Conservation (phyloP, 2,329 filamentous ascomycete species). For the Chaetomium strumarium region DNA sequence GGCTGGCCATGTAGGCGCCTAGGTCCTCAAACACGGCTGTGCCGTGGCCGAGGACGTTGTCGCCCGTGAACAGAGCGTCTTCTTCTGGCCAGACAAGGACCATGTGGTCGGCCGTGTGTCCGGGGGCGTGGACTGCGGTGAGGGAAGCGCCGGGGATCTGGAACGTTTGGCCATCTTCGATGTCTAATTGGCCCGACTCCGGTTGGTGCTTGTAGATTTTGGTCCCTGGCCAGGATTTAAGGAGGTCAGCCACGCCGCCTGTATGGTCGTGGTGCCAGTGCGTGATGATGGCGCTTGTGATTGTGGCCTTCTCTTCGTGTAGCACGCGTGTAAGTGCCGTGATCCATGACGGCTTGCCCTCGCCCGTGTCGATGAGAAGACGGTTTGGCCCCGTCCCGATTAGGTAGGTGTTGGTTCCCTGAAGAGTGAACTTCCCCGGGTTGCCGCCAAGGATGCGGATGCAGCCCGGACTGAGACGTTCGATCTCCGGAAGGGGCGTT, state of each 20-base stretch:
- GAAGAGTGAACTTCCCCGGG: slow-evolving; percentile 71
- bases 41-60: slow-evolving; percentile 69
- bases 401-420: slow-evolving; percentile 92
- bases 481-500: slow-evolving; percentile 62
- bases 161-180: slow-evolving; percentile 46
- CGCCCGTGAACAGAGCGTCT: slow-evolving; percentile 65
- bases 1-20: slow-evolving; percentile 51
- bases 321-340: slow-evolving; percentile 59
- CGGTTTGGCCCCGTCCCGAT: slow-evolving; percentile 68
- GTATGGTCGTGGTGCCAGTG: slow-evolving; percentile 92
- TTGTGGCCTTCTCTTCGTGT: slow-evolving; percentile 57
- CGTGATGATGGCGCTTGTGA: slow-evolving; percentile 70
- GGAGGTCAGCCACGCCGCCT: slow-evolving; percentile 66
- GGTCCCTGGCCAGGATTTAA: slow-evolving; percentile 55
- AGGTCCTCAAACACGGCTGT: slow-evolving; percentile 69
- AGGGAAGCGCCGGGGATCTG: slow-evolving; percentile 50
- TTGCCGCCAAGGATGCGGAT: slow-evolving; percentile 87
- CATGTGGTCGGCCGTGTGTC: slow-evolving; percentile 68
- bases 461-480: slow-evolving; percentile 69
- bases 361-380: slow-evolving; percentile 84
- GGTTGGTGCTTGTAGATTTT: slow-evolving; percentile 57
- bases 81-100: slow-evolving; percentile 56
- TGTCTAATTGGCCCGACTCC: slow-evolving; percentile 33
- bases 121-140: slow-evolving; percentile 58
- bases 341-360: slow-evolving; percentile 72